Percentiles rank a stretch among this genome's conserved stretches.
phyloP scores from a whole-genome alignment of 768 basidiomycete species.

The Scleroderma bovista region DNA sequence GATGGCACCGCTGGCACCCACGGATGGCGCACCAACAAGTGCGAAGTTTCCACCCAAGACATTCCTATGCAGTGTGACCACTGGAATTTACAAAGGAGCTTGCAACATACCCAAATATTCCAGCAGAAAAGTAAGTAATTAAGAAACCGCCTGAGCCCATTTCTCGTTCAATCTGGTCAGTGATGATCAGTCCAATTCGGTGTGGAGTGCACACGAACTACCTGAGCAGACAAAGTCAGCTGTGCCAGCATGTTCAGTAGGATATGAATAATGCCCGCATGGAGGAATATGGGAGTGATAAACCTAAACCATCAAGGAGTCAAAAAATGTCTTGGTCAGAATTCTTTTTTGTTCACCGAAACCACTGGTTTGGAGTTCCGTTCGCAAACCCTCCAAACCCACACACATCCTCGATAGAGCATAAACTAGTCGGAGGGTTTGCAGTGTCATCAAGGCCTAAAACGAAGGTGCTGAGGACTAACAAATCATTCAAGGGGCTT shows the following conservation, averaged over 20 bases:
- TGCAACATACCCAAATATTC: conserved; percentile 75
- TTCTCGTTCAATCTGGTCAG: conserved; percentile 73
- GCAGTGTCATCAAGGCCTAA: conserved; percentile 79
- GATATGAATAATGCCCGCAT: conserved; percentile 94
- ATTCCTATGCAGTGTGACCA: conserved; percentile 42
- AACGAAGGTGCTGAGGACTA: conserved; percentile 4
- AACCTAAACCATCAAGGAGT: conserved; percentile 44
- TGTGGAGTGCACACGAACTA: conserved; percentile 20
- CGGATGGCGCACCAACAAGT: conserved; percentile 79
- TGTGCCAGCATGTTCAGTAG: conserved; percentile 89
- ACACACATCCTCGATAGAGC: conserved; percentile 78
- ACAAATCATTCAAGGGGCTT: conserved; percentile 5
- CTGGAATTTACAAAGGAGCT: background rate
- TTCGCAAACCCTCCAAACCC: conserved; percentile 73
- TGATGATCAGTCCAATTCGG: background rate
- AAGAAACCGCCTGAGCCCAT: conserved; percentile 88
- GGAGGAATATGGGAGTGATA: conserved; percentile 84
- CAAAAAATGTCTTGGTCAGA: conserved; percentile 32
- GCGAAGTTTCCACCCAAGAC: conserved; percentile 92
- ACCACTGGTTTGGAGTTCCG: conserved; percentile 49
- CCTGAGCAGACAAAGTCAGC: conserved; percentile 71
- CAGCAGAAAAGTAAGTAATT: conserved; percentile 82
- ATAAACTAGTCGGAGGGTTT: conserved; percentile 65
- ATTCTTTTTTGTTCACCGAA: conserved; percentile 31
- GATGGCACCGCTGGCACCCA: conserved; percentile 91